Evolutionary conservation across 2,329 filamentous ascomycete genomes (phyloP), one percentile per base, ranked within the genome.

Genomic region (Penicillium crustosum): DNA sequence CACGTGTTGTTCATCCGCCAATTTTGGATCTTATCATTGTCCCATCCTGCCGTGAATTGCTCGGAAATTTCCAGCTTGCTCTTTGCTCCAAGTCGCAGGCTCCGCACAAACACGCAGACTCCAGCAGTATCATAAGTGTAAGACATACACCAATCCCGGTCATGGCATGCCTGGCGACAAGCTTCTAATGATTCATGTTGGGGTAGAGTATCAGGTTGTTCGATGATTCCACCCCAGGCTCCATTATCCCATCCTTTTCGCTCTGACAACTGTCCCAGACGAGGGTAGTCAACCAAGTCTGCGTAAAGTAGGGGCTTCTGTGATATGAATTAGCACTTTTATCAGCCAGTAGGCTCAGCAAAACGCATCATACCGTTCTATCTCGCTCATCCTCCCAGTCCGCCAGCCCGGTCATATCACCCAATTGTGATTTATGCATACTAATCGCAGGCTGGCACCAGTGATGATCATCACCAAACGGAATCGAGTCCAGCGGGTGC

Each of bases 371-470:
- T 64, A 70, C 68, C 45, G 59, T 61, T 43, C 60, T 61, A 47
- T 65, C 57, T 5, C 63, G 64, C 29, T 52, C 31, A 21, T 63
- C 60, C 51, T 69, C 63, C 60, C 78, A 85, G 55, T 77, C 74
- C 76, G 81, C 82, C 41, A 84, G 67, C 0, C 74, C 71, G 10
- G 73, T 68, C 79, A 84, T 82, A 53, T 83, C 80, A 27, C 77
- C 72, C 0, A 78, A 73, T 27, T 67, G 69, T 1, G 78, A 76
- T 67, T 81, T 82, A 63, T 82, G 80, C 69, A 82, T 69, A 44
- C 77, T 81, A 55, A 82, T 64, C 1, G 78, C 76, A 2, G 81
- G 80, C 61, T 82, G 79, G 39, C 81, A 83, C 81, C 81, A 82
- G 58, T 81, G 74, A n/a, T 61, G 60, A 19, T 78, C 72, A 35